Conservation (phyloP, 495 filamentous ascomycete species). For the Xylaria palmicola region DNA sequence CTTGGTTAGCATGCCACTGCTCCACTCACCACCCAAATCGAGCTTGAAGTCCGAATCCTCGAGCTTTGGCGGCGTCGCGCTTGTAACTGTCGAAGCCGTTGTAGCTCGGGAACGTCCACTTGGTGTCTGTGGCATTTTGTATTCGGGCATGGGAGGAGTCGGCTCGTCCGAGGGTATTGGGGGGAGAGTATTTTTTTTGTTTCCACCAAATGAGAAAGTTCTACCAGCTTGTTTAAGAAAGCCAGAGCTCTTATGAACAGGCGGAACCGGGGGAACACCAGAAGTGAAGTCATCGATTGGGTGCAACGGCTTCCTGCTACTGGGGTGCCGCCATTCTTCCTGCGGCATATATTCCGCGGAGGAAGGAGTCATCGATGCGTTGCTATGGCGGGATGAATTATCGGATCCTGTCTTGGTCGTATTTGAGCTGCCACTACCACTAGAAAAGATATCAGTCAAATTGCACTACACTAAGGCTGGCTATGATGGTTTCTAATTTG, state of each 20-base stretch:
- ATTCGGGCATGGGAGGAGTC: slow-evolving; percentile 35
- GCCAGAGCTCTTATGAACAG: slow-evolving; percentile 50
- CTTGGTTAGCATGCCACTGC: slow-evolving; percentile 59
- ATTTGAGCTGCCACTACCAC: slow-evolving; percentile 65
- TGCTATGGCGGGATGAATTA: slow-evolving; percentile 69
- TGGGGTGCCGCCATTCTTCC: slow-evolving; percentile 52
- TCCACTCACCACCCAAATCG: slow-evolving; percentile 62
- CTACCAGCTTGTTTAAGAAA: slow-evolving; percentile 67
- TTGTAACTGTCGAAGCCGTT: slow-evolving; percentile 57
- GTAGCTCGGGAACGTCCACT: slow-evolving; percentile 42
- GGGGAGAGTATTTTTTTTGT: slow-evolving; percentile 45
- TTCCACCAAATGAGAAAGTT: slow-evolving; percentile 71
- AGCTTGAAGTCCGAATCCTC: slow-evolving; percentile 57
- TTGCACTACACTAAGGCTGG: slow-evolving; percentile 27
- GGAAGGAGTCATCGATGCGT: slow-evolving; percentile 70
- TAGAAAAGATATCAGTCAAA: slow-evolving; percentile 36
- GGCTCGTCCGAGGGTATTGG: slow-evolving; percentile 45
- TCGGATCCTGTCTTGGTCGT: slow-evolving; percentile 63
- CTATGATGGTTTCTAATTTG: background rate
- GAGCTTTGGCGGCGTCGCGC: slow-evolving; percentile 68
- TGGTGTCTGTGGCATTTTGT: slow-evolving; percentile 25
- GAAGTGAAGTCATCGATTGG: slow-evolving; percentile 57
- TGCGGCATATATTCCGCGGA: slow-evolving; percentile 61
- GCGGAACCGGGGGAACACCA: slow-evolving; percentile 55
- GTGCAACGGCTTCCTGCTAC: slow-evolving; percentile 44